Conservation (phyloP, 1,284 basidiomycete species). For the Naganishia albida region DNA sequence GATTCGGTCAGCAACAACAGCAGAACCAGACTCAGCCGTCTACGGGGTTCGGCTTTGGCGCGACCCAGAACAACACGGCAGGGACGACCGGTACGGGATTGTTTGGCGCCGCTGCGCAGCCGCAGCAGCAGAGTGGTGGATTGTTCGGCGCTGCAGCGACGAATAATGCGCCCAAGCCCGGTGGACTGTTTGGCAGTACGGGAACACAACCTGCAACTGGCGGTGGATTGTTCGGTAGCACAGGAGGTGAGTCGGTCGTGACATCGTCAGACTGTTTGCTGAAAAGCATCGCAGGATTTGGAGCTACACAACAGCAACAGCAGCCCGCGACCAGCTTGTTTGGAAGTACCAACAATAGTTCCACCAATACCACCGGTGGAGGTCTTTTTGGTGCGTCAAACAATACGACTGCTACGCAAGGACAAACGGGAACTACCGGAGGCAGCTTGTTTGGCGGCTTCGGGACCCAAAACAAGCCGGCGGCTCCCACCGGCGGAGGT, state of each 20-base stretch:
- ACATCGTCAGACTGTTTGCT: not conserved
- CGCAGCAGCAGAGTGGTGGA: constrained; percentile 43
- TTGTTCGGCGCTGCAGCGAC: constrained; percentile 45
- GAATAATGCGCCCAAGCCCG: constrained; percentile 42
- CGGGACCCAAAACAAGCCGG: constrained; percentile 32
- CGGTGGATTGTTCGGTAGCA: constrained; percentile 49
- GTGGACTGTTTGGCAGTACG: constrained; percentile 49
- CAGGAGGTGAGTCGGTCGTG: constrained; percentile 19
- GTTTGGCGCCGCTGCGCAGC: constrained; percentile 41
- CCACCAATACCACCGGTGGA: constrained; percentile 50
- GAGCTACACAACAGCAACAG: constrained; percentile 36
- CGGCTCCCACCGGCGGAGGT: constrained; percentile 15
- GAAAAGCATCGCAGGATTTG: constrained; percentile 31
- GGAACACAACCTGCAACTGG: constrained; percentile 40
- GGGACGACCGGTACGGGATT: constrained; percentile 39
- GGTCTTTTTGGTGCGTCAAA: constrained; percentile 55
- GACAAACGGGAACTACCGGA: constrained; percentile 37
- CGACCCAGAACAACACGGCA: constrained; percentile 28
- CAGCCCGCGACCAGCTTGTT: constrained; percentile 51
- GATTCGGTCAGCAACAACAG: constrained; percentile 50
- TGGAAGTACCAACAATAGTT: constrained; percentile 47
- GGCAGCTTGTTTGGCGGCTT: constrained; percentile 39
- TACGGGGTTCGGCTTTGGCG: constrained; percentile 42
- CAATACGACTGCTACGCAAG: constrained; percentile 38
- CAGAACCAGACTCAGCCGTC: constrained; percentile 37